These are phyloP conservation scores for Fraxinus pennsylvanica DNA, from an alignment of 257 asterid species.

Conservation along the genomic window DNA sequence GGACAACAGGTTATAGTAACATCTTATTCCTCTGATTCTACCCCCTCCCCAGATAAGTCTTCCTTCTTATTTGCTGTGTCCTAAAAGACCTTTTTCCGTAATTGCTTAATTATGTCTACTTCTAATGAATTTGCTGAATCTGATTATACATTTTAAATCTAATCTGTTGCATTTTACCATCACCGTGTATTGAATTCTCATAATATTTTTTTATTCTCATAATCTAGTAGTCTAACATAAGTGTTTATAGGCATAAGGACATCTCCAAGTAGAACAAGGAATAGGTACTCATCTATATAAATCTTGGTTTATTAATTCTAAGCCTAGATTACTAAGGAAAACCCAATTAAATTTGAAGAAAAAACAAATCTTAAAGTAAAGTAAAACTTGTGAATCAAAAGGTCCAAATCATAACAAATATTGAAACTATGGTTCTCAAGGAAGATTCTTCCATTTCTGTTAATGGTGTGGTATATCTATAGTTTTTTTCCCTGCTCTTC, in stretches of 20 bases:
- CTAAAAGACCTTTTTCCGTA: conserved; percentile 8
- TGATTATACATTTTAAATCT: not conserved
- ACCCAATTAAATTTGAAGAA: not conserved
- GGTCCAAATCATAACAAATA: not conserved
- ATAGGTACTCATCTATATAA: not conserved
- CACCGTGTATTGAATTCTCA: not conserved
- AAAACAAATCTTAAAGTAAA: not conserved
- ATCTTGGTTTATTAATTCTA: not conserved
- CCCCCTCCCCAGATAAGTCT: not conserved
- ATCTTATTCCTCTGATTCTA: conserved; percentile 15
- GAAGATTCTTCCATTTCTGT: not conserved
- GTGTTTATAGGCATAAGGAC: not conserved
- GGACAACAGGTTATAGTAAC: conserved; percentile 83
- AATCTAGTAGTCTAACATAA: not conserved
- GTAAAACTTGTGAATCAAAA: not conserved
- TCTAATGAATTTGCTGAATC: conserved; percentile 17
- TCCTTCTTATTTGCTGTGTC: conserved; percentile 21
- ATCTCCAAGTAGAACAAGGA: not conserved
- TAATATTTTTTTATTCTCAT: not conserved
- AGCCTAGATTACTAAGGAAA: not conserved
- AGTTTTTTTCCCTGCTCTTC: not conserved
- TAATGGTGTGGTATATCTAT: not conserved
- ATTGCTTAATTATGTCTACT: not conserved
- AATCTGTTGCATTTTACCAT: not conserved
- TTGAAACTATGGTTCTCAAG: not conserved